A percentile compares a stretch with the other conserved stretches of the same genome.
Conservation (phyloP, 2,329 filamentous ascomycete genomes). For the Fusarium denticulatum region DNA sequence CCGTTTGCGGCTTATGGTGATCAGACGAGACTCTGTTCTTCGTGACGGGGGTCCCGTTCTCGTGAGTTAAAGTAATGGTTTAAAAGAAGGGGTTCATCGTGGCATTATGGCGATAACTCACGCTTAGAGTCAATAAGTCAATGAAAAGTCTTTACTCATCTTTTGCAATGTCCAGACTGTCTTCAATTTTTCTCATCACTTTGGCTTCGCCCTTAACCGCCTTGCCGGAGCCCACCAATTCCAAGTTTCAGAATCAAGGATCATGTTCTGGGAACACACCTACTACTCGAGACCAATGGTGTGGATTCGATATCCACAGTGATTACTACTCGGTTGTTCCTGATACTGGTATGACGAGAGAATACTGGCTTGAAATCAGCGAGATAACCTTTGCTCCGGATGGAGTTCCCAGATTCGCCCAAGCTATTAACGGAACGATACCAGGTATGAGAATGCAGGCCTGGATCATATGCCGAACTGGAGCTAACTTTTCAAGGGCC, state of each 20-base stretch:
- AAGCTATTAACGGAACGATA: constrained; percentile 66
- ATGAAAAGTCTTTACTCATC: neutral
- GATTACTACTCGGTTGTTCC: constrained; percentile 56
- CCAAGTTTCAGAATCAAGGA: constrained; percentile 2
- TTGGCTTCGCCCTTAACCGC: constrained; percentile 1
- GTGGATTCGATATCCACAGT: constrained; percentile 59
- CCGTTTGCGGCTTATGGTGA: constrained; percentile 7
- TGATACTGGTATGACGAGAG: constrained; percentile 61
- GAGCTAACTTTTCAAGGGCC: constrained; percentile 52
- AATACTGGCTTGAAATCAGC: constrained; percentile 58
- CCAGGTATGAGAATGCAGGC: constrained; percentile 52
- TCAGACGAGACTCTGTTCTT: neutral
- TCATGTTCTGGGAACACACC: constrained; percentile 45
- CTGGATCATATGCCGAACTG: neutral
- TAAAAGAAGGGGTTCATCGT: constrained; percentile 1
- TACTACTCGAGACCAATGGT: constrained; percentile 54
- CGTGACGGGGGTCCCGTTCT: constrained; percentile 13
- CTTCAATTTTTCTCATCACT: constrained; percentile 1
- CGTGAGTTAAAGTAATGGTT: neutral
- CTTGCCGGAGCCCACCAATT: constrained; percentile 5
- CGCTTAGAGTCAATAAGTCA: neutral
- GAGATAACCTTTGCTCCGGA: constrained; percentile 57
- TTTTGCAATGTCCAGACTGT: constrained; percentile 11
- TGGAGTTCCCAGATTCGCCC: constrained; percentile 53
- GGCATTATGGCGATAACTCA: neutral